phyloP scores from a whole-genome alignment of 2,329 filamentous ascomycete species.

The Paracoccidioides lutzii region DNA sequence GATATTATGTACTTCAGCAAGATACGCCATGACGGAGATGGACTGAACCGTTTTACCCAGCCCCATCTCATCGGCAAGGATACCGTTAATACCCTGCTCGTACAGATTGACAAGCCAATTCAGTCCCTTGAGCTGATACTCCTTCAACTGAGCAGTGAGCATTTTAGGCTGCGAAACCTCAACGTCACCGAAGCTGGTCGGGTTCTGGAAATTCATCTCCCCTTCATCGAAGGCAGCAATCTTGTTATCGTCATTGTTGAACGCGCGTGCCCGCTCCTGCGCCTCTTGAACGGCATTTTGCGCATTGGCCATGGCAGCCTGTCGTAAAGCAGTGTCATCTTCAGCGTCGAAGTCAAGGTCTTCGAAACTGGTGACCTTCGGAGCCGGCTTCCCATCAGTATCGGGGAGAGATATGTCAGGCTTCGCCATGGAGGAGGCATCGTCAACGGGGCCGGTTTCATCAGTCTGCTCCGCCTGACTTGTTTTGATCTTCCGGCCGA shows the following conservation, averaged over 20 bases:
- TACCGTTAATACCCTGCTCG: constrained; percentile 99
- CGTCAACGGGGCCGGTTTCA: constrained; percentile 43
- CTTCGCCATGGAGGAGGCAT: constrained; percentile 39
- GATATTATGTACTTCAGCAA: constrained; percentile 93
- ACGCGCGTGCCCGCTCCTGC: constrained; percentile 80
- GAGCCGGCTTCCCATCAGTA: constrained; percentile 37
- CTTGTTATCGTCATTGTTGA: constrained; percentile 60
- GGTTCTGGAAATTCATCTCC: constrained; percentile 99
- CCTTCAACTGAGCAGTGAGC: constrained; percentile 86
- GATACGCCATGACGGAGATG: constrained; percentile 97
- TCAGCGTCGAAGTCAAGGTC: constrained; percentile 92
- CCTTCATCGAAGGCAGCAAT: constrained; percentile 75
- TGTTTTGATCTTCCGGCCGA: constrained; percentile 98
- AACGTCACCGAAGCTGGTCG: constrained; percentile 83
- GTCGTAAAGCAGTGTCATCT: constrained; percentile 67
- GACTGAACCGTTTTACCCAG: constrained; percentile 98
- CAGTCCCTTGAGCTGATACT: constrained; percentile 97
- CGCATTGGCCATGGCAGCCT: constrained; percentile 86
- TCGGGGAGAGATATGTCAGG: constrained; percentile 31
- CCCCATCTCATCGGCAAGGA: constrained; percentile 98
- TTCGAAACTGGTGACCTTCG: constrained; percentile 85
- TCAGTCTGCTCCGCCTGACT: constrained; percentile 85
- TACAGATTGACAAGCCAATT: constrained; percentile 99
- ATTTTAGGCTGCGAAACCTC: constrained; percentile 91
- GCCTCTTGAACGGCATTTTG: constrained; percentile 92